Conservation (phyloP, 2,329 filamentous ascomycete genomes). For the Fusarium ramigenum region DNA sequence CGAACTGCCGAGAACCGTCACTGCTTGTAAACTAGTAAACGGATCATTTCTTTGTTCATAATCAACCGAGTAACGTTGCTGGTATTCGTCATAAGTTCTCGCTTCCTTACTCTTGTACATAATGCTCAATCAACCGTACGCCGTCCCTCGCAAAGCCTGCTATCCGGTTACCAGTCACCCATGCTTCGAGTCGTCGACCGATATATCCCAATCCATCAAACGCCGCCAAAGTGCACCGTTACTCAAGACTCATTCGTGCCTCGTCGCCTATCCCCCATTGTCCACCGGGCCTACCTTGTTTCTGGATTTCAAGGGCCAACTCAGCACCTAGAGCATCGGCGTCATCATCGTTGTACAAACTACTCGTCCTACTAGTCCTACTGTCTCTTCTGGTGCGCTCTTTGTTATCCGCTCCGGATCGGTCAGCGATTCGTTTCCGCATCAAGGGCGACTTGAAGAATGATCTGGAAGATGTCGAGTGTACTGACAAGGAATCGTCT, state of each 20-base stretch:
- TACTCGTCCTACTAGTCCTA: conserved; percentile 55
- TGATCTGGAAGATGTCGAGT: conserved; percentile 59
- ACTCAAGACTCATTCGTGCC: conserved; percentile 81
- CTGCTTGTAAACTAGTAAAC: background rate
- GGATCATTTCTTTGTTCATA: conserved; percentile 14
- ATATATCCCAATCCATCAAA: conserved; percentile 49
- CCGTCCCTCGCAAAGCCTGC: conserved; percentile 5
- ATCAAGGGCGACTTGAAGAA: conserved; percentile 55
- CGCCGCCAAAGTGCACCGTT: conserved; percentile 20
- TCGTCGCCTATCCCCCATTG: conserved; percentile 87
- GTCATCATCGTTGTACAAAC: conserved; percentile 55
- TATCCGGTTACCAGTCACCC: background rate
- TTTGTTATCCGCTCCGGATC: conserved; percentile 47
- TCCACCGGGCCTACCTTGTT: conserved; percentile 62
- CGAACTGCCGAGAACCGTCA: background rate
- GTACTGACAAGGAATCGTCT: conserved; percentile 56
- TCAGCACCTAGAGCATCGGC: conserved; percentile 53
- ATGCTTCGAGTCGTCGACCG: background rate
- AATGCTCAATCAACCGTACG: conserved; percentile 12
- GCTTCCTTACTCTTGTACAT: conserved; percentile 15
- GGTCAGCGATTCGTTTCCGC: conserved; percentile 53
- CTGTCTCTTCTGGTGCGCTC: conserved; percentile 53
- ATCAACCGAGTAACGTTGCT: conserved; percentile 16
- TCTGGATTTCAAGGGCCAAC: conserved; percentile 63
- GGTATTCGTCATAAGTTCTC: conserved; percentile 19